These are phyloP conservation scores for Phytopythium helicoides DNA, from an alignment of 352 stramenopile genomes.

Conservation along the genomic window DNA sequence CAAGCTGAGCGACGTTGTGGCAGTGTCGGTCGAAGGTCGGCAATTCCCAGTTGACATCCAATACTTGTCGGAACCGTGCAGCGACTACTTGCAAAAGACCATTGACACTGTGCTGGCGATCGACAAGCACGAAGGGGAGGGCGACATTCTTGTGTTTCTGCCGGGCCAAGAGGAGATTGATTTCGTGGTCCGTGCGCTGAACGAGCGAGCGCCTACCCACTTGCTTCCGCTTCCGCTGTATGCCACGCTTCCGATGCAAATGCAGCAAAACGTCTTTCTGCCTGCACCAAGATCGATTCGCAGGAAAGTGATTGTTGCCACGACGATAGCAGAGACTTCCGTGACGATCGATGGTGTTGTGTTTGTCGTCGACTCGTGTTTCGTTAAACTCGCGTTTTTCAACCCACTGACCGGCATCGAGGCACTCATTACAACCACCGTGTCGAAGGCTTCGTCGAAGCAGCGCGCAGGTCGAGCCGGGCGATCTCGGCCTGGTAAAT, in stretches of 20 bases:
- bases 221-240: slow-evolving; percentile 87
- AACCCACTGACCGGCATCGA: slow-evolving; percentile 83
- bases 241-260: slow-evolving; percentile 87
- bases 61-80: slow-evolving; percentile 72
- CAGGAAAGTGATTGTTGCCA: slow-evolving; percentile 87
- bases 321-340: slow-evolving; percentile 95
- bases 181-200: slow-evolving; percentile 73
- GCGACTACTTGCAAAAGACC: slow-evolving; percentile 70
- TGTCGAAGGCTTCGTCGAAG: slow-evolving; percentile 96
- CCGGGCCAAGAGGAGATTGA: slow-evolving; percentile 95
- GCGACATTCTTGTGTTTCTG: slow-evolving; percentile 96
- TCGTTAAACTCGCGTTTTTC: slow-evolving; percentile 84
- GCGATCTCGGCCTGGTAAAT: slow-evolving; percentile 77
- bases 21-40: slow-evolving; percentile 79
- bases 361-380: slow-evolving; percentile 76
- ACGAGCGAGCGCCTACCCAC: slow-evolving; percentile 43
- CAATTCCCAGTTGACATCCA: slow-evolving; percentile 92
- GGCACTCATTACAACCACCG: slow-evolving; percentile 89
- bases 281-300: slow-evolving; percentile 49
- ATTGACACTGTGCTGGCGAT: slow-evolving; percentile 72
- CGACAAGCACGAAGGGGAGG: slow-evolving; percentile 64
- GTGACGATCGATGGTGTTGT: slow-evolving; percentile 97
- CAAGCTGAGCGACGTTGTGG: slow-evolving; percentile 46
- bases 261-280: slow-evolving; percentile 94
- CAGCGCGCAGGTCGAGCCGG: slow-evolving; percentile 95